phyloP scores from a whole-genome alignment of 495 filamentous ascomycete genomes.

The Oleoguttula mirabilis region DNA sequence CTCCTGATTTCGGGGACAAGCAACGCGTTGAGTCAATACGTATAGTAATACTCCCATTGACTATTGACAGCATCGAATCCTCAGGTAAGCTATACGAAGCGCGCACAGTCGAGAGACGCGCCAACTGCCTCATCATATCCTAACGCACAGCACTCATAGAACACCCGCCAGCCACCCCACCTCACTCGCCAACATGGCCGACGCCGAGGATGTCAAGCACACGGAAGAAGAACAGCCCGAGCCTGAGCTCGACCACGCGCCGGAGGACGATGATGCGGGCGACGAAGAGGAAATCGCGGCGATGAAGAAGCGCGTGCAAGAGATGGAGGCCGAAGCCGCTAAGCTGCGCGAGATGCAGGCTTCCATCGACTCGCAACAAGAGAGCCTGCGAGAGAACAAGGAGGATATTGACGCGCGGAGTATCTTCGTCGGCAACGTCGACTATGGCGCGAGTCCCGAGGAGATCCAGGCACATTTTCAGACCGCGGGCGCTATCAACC shows the following conservation, averaged over 20 bases:
- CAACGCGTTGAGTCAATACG: no score
- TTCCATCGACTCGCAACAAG: constrained; percentile 68
- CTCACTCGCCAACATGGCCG: no score
- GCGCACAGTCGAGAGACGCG: no score
- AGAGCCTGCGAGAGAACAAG: constrained; percentile 77
- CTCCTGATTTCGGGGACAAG: no score
- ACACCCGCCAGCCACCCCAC: no score
- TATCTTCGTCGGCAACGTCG: constrained; percentile 98
- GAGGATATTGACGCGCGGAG: constrained; percentile 92
- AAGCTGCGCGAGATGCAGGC: constrained; percentile 97
- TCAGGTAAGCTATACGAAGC: no score
- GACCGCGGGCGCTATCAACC: constrained; percentile 93
- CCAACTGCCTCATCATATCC: no score
- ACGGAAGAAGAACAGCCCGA: constrained; percentile 24
- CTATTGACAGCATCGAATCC: no score
- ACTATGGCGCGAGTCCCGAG: constrained; percentile 94
- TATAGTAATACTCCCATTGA: no score
- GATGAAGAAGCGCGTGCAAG: constrained; percentile 95
- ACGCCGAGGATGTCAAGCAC: constrained; percentile 44
- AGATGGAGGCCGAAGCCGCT: constrained; percentile 97
- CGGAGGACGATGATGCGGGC: constrained; percentile 27
- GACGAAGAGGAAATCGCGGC: constrained; percentile 74
- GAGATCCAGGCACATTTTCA: constrained; percentile 99
- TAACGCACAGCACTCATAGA: no score
- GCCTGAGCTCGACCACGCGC: constrained; percentile 19